A percentile compares a stretch with the other conserved stretches of the same genome.
Evolutionary conservation across 805 yeast species (phyloP).

Genomic region (Ogataea zsoltii): DNA sequence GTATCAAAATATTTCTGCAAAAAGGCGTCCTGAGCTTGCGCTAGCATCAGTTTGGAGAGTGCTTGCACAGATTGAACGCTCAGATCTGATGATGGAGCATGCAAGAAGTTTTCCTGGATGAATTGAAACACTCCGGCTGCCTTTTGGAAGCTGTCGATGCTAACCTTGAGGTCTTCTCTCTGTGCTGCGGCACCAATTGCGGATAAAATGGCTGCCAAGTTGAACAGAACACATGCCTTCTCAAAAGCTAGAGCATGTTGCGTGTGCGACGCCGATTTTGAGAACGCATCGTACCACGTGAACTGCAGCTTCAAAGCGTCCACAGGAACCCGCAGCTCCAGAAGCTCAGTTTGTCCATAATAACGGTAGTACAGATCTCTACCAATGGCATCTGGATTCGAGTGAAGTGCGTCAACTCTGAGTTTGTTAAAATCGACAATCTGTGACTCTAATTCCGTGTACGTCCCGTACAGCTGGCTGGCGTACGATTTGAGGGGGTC

Average conservation of each 20-base stretch:
- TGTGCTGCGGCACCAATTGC: constrained; percentile 42
- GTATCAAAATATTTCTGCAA: constrained; percentile 57
- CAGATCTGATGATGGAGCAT: constrained; percentile 84
- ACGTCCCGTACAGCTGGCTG: constrained; percentile 60
- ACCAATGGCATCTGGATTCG: constrained; percentile 36
- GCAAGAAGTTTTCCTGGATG: constrained; percentile 76
- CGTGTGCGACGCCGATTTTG: constrained; percentile 45
- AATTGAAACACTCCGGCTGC: constrained; percentile 78
- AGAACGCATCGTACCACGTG: constrained; percentile 80
- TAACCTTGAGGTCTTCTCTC: constrained; percentile 50
- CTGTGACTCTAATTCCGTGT: constrained; percentile 58
- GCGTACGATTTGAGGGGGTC: constrained; percentile 60
- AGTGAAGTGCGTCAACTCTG: constrained; percentile 60
- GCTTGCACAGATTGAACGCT: constrained; percentile 67
- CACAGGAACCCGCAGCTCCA: constrained; percentile 76
- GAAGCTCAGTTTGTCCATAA: constrained; percentile 77
- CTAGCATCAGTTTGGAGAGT: constrained; percentile 65
- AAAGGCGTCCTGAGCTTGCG: constrained; percentile 89
- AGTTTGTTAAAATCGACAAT: constrained; percentile 53
- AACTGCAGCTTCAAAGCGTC: constrained; percentile 54
- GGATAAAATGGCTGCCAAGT: constrained; percentile 66
- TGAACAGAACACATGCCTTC: constrained; percentile 81
- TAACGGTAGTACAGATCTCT: constrained; percentile 63
- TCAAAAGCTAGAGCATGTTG: constrained; percentile 87
- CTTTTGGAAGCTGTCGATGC: constrained; percentile 63